Conservation (phyloP, 1,139 yeast genomes). For the Entelexis paramagnoliae region DNA sequence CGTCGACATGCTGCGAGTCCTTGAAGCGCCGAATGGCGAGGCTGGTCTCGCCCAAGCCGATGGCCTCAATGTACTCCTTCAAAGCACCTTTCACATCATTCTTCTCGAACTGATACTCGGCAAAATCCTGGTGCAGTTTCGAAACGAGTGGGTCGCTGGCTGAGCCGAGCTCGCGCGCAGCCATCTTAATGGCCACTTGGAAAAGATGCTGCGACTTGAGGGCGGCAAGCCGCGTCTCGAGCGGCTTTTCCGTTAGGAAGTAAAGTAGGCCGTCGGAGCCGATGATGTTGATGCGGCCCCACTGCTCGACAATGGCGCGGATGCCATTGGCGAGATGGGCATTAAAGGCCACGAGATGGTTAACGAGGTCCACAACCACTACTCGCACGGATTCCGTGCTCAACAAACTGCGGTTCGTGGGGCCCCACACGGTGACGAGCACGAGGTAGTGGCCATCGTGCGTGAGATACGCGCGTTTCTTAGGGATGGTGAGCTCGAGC, state of each 20-base stretch:
- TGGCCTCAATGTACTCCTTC: conserved; percentile 50
- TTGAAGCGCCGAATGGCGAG: conserved; percentile 72
- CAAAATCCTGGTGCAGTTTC: conserved; percentile 55
- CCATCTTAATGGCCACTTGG: conserved; percentile 62
- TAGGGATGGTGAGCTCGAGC: conserved; percentile 49
- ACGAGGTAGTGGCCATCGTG: conserved; percentile 41
- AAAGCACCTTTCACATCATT: conserved; percentile 62
- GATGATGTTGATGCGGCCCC: conserved; percentile 50
- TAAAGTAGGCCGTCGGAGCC: conserved; percentile 70
- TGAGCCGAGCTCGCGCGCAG: conserved; percentile 27
- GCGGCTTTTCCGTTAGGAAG: conserved; percentile 54
- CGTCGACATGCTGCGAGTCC: conserved; percentile 66
- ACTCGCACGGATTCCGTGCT: conserved; percentile 38
- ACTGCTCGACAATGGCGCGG: conserved; percentile 44
- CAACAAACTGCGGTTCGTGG: conserved; percentile 18
- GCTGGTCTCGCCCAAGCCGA: conserved; percentile 47
- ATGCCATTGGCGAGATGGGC: conserved; percentile 57
- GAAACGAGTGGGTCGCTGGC: not conserved
- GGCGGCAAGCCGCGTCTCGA: conserved; percentile 58
- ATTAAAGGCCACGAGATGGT: conserved; percentile 62
- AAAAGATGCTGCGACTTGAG: conserved; percentile 62
- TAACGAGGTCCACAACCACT: conserved; percentile 54
- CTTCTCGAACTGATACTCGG: conserved; percentile 57
- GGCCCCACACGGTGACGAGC: conserved; percentile 37
- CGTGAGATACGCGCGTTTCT: conserved; percentile 43